These are phyloP conservation scores for Stemphylium vesicarium DNA, from an alignment of 2,329 filamentous ascomycete genomes.

Conservation along the genomic window DNA sequence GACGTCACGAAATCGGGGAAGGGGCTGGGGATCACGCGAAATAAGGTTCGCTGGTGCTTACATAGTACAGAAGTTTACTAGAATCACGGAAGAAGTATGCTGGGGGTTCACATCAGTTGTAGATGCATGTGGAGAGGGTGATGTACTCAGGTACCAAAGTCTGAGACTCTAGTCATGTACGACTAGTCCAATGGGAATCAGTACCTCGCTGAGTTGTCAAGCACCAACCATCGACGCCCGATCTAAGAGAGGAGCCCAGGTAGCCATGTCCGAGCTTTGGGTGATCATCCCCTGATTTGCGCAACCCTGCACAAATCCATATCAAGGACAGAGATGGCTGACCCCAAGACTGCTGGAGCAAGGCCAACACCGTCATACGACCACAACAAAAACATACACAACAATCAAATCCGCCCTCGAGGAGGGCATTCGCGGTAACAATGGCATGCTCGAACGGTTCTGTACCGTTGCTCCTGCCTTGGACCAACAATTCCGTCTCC, in stretches of 20 bases:
- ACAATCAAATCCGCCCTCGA: not conserved
- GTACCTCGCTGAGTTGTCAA: slow-evolving; percentile 1
- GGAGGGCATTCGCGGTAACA: slow-evolving; percentile 1
- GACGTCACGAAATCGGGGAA: slow-evolving; percentile 3
- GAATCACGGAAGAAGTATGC: not conserved
- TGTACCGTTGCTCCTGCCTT: slow-evolving; percentile 22
- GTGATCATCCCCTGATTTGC: slow-evolving; percentile 11
- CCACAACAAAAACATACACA: not conserved
- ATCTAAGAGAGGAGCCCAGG: slow-evolving; percentile 12
- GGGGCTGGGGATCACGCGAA: not conserved
- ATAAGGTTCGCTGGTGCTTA: not conserved
- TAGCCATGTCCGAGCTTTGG: slow-evolving; percentile 9
- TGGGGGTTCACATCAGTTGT: not conserved
- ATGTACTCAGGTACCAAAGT: not conserved
- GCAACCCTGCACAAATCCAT: slow-evolving; percentile 9
- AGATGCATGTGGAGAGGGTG: not conserved
- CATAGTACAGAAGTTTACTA: not conserved
- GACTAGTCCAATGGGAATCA: slow-evolving; percentile 1
- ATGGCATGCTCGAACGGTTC: slow-evolving; percentile 28
- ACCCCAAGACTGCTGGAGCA: not conserved
- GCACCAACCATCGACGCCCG: slow-evolving; percentile 10
- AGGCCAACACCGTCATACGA: not conserved
- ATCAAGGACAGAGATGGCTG: slow-evolving; percentile 7
- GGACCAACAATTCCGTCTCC: slow-evolving; percentile 25
- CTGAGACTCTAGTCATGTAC: slow-evolving; percentile 4